Evolutionary conservation across 2,329 filamentous ascomycete genomes (phyloP).

Genomic region (Trichoderma polysporum): DNA sequence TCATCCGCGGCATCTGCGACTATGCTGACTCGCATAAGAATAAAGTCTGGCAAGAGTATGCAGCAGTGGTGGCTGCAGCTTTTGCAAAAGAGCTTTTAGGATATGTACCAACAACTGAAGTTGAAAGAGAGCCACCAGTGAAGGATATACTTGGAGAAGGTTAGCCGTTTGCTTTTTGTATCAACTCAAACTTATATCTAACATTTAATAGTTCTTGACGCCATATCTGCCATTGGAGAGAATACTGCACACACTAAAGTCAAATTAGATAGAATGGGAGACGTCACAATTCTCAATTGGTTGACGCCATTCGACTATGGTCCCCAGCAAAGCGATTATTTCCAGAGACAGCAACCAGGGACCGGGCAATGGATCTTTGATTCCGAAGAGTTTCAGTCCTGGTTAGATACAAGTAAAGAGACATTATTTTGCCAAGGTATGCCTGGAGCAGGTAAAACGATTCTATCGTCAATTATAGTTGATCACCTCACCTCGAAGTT

Average conservation of each 20-base stretch:
- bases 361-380: conserved; percentile 2
- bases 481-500: not conserved
- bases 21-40: conserved; percentile 42
- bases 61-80: conserved; percentile 35
- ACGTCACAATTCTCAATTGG: not conserved
- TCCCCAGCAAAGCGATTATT: not conserved
- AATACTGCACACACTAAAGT: too few relatives aligned
- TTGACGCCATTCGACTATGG: not conserved
- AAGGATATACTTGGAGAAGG: not conserved
- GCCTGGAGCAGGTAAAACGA: not conserved
- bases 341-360: not conserved
- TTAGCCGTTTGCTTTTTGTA: not conserved
- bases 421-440: too few relatives aligned
- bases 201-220: not conserved
- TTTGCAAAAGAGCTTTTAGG: conserved; percentile 26
- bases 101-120: not conserved
- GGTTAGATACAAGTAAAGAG: not conserved
- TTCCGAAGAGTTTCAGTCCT: not conserved
- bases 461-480: not conserved
- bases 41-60: conserved; percentile 38
- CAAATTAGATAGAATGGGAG: not conserved
- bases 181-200: not conserved
- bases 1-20: conserved; percentile 39
- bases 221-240: too few relatives aligned
- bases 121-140: not conserved